Percentiles rank a stretch among this genome's conserved stretches.
These are phyloP conservation scores for Suillus sp. DNA, from an alignment of 768 basidiomycete species.

Conservation along the genomic window DNA sequence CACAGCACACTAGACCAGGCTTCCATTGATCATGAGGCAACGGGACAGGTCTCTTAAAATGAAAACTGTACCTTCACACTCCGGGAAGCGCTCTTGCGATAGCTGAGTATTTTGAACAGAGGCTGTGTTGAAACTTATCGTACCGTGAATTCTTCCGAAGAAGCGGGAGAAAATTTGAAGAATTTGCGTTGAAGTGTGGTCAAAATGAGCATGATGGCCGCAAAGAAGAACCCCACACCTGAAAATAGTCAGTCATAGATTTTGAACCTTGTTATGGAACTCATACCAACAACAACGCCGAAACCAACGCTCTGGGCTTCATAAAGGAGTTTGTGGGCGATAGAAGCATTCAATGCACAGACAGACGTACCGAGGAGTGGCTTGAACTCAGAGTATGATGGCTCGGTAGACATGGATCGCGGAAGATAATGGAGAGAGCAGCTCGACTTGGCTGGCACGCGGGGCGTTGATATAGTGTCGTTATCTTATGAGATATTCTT, in stretches of 20 bases:
- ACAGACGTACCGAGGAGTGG: conserved; percentile 39
- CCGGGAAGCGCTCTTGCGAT: conserved; percentile 43
- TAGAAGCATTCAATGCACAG: not conserved
- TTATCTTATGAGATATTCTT: not conserved
- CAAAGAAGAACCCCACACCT: conserved; percentile 56
- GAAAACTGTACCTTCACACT: conserved; percentile 42
- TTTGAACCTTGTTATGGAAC: not conserved
- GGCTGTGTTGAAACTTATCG: conserved; percentile 5
- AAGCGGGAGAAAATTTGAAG: conserved; percentile 45
- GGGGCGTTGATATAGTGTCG: not conserved
- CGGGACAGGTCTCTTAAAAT: not conserved
- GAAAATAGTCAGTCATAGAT: not conserved
- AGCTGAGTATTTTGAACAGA: conserved; percentile 4
- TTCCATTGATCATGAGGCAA: conserved; percentile 17
- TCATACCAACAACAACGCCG: conserved; percentile 49
- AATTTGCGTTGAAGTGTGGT: conserved; percentile 50
- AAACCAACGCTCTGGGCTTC: conserved; percentile 49
- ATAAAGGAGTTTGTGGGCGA: not conserved
- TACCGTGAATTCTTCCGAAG: conserved; percentile 53
- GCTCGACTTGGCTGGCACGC: not conserved
- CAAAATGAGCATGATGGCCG: conserved; percentile 46
- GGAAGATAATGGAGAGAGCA: not conserved
- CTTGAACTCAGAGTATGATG: conserved; percentile 39
- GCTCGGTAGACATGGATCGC: conserved; percentile 19
- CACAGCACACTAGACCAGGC: conserved; percentile 53